Conservation (phyloP, 2,329 filamentous ascomycete species). For the Exophiala mesophila region DNA sequence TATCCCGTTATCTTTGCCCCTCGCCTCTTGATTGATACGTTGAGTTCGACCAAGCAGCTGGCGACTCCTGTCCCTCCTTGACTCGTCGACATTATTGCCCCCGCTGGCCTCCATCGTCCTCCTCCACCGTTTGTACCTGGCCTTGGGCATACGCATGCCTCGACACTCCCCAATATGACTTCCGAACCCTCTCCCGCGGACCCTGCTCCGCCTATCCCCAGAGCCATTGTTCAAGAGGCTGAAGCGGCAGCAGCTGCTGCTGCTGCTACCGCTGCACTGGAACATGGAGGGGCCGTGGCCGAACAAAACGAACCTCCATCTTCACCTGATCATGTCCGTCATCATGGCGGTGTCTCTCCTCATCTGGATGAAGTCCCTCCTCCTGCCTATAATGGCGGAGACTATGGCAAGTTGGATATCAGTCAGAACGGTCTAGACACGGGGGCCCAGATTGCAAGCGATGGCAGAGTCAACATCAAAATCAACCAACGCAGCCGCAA, state of each 20-base stretch:
- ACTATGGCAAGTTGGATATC: slow-evolving; percentile 59
- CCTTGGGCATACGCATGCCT: neutral
- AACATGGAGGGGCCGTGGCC: slow-evolving; percentile 1
- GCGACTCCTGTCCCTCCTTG: too few relatives aligned
- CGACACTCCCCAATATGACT: neutral
- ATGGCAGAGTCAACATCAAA: slow-evolving; percentile 74
- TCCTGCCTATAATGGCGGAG: slow-evolving; percentile 25
- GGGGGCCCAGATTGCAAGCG: slow-evolving; percentile 60
- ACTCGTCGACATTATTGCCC: too few relatives aligned
- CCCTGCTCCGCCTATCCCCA: slow-evolving; percentile 6
- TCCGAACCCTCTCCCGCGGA: slow-evolving; percentile 7
- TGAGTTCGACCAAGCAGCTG: too few relatives aligned
- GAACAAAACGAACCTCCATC: slow-evolving; percentile 4
- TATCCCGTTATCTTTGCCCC: too few relatives aligned
- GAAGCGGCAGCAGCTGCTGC: slow-evolving; percentile 15
- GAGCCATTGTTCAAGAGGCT: slow-evolving; percentile 11
- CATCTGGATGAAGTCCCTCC: slow-evolving; percentile 26
- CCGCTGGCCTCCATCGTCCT: too few relatives aligned
- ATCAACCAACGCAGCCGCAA: slow-evolving; percentile 66
- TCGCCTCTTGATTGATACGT: too few relatives aligned
- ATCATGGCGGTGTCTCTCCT: slow-evolving; percentile 18
- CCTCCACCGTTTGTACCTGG: too few relatives aligned
- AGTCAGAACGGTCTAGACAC: slow-evolving; percentile 60
- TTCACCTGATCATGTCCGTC: slow-evolving; percentile 8
- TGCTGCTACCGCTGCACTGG: slow-evolving; percentile 10